A percentile compares a stretch with the other conserved stretches of the same genome.
phyloP scores from a whole-genome alignment of 2,329 filamentous ascomycete genomes.

The Xylaria arbuscula region DNA sequence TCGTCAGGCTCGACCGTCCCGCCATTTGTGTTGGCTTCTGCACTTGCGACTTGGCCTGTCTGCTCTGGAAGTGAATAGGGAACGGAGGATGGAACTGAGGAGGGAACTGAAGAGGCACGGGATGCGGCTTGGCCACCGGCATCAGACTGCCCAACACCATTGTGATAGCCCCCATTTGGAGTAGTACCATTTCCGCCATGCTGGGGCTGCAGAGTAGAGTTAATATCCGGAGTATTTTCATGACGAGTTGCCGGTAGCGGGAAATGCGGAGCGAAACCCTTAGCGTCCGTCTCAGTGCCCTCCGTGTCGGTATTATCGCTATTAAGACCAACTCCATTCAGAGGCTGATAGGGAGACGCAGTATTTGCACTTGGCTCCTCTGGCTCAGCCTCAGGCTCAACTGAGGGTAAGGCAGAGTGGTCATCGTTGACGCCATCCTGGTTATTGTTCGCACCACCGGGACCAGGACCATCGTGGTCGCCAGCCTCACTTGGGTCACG shows the following conservation, averaged over 20 bases:
- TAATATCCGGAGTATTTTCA: slow-evolving; percentile 22
- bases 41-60: neutral
- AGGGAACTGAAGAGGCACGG: neutral
- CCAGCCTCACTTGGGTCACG: neutral
- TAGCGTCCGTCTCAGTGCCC: slow-evolving; percentile 21
- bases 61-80: neutral
- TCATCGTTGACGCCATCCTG: neutral
- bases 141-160: neutral
- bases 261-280: slow-evolving; percentile 16
- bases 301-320: neutral
- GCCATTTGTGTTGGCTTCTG: neutral
- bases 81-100: too few species aligned
- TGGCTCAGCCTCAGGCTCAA: neutral
- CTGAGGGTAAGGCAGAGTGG: neutral
- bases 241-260: slow-evolving; percentile 10
- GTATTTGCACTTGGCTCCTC: neutral
- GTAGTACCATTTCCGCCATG: neutral
- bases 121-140: neutral
- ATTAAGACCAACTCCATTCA: neutral
- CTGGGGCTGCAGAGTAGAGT: slow-evolving; percentile 2
- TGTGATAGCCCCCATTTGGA: neutral
- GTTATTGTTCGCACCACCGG: neutral
- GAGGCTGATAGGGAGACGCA: neutral
- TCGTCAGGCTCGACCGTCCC: neutral
- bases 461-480: neutral